These are phyloP conservation scores for Emericellopsis atlantica DNA, from an alignment of 2,329 filamentous ascomycete species.

Conservation along the genomic window DNA sequence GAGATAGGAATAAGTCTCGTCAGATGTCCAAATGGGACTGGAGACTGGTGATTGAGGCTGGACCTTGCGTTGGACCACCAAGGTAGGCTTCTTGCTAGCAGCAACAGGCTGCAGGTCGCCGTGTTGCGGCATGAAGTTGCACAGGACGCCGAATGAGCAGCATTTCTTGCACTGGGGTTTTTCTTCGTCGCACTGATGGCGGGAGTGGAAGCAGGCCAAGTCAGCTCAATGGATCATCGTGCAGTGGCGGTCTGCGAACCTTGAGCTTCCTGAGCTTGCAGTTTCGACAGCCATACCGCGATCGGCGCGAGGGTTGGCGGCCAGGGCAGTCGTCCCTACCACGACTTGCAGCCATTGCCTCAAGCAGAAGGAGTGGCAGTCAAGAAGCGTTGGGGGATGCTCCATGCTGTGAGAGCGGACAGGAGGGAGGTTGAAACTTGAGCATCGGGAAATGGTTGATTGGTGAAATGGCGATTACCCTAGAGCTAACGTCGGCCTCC, in stretches of 20 bases:
- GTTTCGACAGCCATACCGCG: slow-evolving; percentile 33
- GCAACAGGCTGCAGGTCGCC: slow-evolving; percentile 23
- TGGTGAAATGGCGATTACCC: too few relatives aligned
- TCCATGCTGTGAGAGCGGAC: too few relatives aligned
- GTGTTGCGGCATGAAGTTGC: slow-evolving; percentile 24
- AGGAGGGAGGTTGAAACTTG: too few relatives aligned
- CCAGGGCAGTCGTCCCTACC: too few relatives aligned
- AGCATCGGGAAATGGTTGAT: too few relatives aligned
- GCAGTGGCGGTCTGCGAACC: slow-evolving; percentile 12
- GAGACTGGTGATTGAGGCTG: slow-evolving; percentile 11
- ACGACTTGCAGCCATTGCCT: too few relatives aligned
- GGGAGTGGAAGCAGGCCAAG: neutral
- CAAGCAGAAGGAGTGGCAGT: too few relatives aligned
- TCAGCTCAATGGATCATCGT: neutral
- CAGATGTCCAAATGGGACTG: slow-evolving; percentile 20
- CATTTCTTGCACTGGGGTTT: slow-evolving; percentile 30
- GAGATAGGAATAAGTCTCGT: slow-evolving; percentile 15
- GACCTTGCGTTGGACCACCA: slow-evolving; percentile 6
- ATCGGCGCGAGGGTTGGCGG: slow-evolving; percentile 13
- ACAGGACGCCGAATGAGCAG: slow-evolving; percentile 26
- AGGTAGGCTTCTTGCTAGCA: slow-evolving; percentile 7
- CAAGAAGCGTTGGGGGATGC: too few relatives aligned
- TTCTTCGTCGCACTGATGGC: slow-evolving; percentile 28
- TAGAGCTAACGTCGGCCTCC: too few relatives aligned
- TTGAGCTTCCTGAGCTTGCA: slow-evolving; percentile 38